Percentiles rank a stretch among this genome's conserved stretches.
Conservation (phyloP, 2,329 filamentous ascomycete genomes). For the Pyrenophora tritici-repentis region DNA sequence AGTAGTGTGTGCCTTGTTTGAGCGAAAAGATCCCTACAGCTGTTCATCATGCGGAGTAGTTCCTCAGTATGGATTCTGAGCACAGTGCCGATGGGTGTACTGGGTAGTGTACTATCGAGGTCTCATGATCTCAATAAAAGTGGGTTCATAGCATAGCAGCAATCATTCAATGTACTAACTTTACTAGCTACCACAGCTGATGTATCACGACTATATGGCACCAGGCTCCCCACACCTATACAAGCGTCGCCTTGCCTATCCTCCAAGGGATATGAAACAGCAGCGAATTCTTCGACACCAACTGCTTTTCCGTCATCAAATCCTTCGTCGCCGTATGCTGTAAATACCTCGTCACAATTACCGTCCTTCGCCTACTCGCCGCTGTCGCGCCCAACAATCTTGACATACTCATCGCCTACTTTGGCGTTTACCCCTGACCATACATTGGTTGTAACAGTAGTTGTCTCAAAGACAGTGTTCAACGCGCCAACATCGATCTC, state of each 20-base stretch:
- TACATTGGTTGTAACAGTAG: conserved; percentile 1
- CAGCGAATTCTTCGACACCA: conserved; percentile 1
- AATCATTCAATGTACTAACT: conserved; percentile 3
- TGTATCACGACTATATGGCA: conserved; percentile 18
- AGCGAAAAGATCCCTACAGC: conserved; percentile 4
- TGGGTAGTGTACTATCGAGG: conserved; percentile 19
- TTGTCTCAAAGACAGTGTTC: conserved; percentile 4
- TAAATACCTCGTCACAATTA: neutral
- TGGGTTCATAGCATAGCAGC: conserved; percentile 7
- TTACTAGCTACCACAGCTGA: conserved; percentile 13
- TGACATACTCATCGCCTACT: neutral
- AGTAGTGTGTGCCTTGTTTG: conserved; percentile 14
- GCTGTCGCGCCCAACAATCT: neutral
- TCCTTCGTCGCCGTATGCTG: neutral
- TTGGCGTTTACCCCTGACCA: conserved; percentile 4
- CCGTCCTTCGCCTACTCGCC: conserved; percentile 10
- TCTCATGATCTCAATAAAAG: conserved; percentile 15
- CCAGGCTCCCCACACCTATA: conserved; percentile 2
- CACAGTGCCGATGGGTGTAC: conserved; percentile 20
- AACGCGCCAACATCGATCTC: conserved; percentile 2
- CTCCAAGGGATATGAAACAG: conserved; percentile 1
- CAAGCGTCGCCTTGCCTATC: conserved; percentile 3
- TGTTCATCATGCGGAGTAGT: conserved; percentile 24
- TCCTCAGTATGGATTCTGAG: conserved; percentile 22
- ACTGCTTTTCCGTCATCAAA: conserved; percentile 5